Percentiles rank a stretch among this genome's conserved stretches.
Evolutionary conservation across 257 asterid genomes (phyloP).

Genomic region (Solanum piurae): DNA sequence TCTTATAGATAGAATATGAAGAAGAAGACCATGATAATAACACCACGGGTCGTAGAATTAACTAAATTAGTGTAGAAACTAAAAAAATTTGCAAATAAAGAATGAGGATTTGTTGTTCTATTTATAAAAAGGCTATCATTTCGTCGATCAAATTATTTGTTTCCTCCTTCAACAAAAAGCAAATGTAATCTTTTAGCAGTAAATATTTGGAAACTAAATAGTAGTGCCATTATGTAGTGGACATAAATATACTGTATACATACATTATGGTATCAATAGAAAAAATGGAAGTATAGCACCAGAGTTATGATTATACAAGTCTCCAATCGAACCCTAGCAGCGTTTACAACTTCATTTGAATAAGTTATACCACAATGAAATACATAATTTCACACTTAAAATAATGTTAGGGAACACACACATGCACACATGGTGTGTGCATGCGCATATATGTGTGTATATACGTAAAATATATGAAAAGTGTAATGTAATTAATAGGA

Average conservation of each 20-base stretch:
- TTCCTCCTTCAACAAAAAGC: not conserved
- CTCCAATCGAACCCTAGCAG: not conserved
- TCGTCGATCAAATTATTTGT: not conserved
- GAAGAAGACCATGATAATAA: not conserved
- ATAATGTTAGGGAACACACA: not conserved
- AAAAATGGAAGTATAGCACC: not conserved
- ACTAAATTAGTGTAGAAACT: not conserved
- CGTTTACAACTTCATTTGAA: not conserved
- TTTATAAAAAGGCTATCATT: not conserved
- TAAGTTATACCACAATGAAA: not conserved
- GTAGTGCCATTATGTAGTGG: not conserved
- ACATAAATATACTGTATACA: not conserved
- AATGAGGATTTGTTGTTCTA: not conserved
- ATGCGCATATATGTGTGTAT: not conserved
- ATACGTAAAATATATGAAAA: not conserved
- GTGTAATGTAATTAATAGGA: not conserved
- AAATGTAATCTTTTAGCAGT: not conserved
- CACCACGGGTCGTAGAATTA: not conserved
- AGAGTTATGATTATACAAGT: not conserved
- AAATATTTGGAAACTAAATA: not conserved
- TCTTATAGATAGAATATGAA: not conserved
- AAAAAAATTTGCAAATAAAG: not conserved
- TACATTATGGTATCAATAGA: not conserved
- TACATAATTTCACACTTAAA: not conserved
- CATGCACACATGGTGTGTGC: not conserved